Evolutionary conservation across 306 rosid genomes (phyloP), one percentile per base, ranked within the genome.

Genomic region (Abrus precatorius): DNA sequence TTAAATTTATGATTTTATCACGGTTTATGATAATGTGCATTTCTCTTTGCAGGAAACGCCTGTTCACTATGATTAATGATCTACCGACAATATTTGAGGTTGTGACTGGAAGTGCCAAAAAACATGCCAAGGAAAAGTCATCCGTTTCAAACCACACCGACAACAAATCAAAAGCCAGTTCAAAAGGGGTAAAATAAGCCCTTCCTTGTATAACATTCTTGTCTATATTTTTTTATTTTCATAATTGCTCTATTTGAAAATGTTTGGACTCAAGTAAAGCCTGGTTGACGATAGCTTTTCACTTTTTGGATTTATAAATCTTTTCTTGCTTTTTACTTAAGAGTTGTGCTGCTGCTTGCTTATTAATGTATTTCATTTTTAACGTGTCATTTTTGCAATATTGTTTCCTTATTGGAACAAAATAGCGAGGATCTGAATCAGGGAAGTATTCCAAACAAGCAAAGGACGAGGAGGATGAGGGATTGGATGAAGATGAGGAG

Each of bases 21-120:
- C 53, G 33, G 5, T 66, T 40, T 40, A 28, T 69, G 55, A 55
- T 69, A 6, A 38, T 53, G 49, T 75, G 75, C 28, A 32, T 72
- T 67, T 75, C 74, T 54, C 84, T 61, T 50, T 61, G 66, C 85
- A 89, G 92, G 86, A 84, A 82, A 60, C 91, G 88, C 40, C 86
- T 91, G 74, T 91, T 91, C 82, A 61, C 77, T 50, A 67, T 85
- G 90, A 89, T 89, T 76, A 91, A 91, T 84, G 92, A 91, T 80
- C 65, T 85, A 62, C 95, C 95, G 1, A 85, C 95, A 13, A 72
- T 91, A 56, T 87, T 77, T 80, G 95, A 91, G 85, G 82, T 84
- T 57, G 88, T 87, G 82, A 80, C 89, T 3, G 89, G 87, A 74
- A 45, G 53, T 48, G 69, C 77, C 44, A 88, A 87, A 86, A 90